Percentiles rank a stretch among this genome's conserved stretches.
Evolutionary conservation across 2,329 filamentous ascomycete genomes (phyloP).

Genomic region (Dendrostoma leiphaemia): DNA sequence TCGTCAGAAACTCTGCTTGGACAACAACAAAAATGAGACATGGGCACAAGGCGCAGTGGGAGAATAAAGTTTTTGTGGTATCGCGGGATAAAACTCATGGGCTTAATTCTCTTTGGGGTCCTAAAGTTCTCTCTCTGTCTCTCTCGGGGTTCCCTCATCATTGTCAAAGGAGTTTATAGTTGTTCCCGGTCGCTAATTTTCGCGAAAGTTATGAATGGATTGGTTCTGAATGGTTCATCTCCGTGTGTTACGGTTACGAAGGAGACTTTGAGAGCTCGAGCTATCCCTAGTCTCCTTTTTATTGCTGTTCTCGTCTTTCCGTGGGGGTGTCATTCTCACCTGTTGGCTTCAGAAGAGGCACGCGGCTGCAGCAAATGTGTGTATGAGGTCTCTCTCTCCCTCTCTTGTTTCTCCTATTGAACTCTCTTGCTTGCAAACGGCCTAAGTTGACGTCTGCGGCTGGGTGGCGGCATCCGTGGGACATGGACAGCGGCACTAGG

Average conservation of each 20-base stretch:
- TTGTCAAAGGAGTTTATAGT: not conserved
- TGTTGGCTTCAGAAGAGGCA: no score
- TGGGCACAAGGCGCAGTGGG: not conserved
- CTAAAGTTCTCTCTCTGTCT: not conserved
- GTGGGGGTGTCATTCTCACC: no score
- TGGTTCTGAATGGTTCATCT: not conserved
- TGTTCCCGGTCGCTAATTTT: not conserved
- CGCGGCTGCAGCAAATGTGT: no score
- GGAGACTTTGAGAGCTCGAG: no score
- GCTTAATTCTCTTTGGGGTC: not conserved
- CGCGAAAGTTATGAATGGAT: not conserved
- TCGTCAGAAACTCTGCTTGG: not conserved
- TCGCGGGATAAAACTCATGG: not conserved
- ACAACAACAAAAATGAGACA: not conserved
- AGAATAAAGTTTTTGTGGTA: not conserved
- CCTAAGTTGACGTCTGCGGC: no score
- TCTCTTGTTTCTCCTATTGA: no score
- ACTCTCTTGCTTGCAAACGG: no score
- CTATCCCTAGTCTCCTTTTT: no score
- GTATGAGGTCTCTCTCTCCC: no score
- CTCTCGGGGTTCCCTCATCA: not conserved
- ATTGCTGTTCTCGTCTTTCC: no score
- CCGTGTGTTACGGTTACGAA: not conserved
- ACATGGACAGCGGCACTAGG: no score
- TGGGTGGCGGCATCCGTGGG: no score